Base-by-base conservation (phyloP, 805 yeast genomes). In the Kuraishia borneana region DNA sequence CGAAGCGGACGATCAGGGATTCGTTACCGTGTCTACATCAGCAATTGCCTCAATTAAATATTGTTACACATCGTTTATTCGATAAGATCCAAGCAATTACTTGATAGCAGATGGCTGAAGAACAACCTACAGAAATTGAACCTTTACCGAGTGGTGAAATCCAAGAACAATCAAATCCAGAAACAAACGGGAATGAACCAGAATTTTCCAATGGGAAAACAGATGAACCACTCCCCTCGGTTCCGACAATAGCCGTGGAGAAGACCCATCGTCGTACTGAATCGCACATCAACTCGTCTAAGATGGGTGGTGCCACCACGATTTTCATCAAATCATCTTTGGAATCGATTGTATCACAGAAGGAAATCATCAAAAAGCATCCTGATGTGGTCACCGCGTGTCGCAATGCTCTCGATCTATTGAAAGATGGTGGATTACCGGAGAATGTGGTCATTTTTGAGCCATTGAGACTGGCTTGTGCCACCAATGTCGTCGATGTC, bases 401-500 rank as follows among this genome's bases (percentile, higher is more conserved):
- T 21, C 61, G 63, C 33, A 60, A 54, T 25, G 70, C 70, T 3
- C 48, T 71, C 21, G 67, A 59, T 32, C 51, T 61, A 13, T 50
- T 73, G 32, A 55, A 61, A 23, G 53, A 56, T 14, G 51, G 59
- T 6, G 57, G 52, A 27, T 45, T 67, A 14, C 67, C 69, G 14
- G 61, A 65, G 18, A 66, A 70, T 23, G 60, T 57, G 20, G 55
- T 68, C n/a, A 65, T 89, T 9, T 83, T 87, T 51, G 89, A 83
- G 38, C 83, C 95, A 1, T 63, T 89, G 46, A 70, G 84, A 47
- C 54, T 76, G 8, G 73, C 84, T 3, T 83, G 94, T 52, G 85
- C 84, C 45, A 67, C 78, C 9, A 61, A 74, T 19, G 73, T 70
- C 38, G 63, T 65, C 23, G 84, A 75, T 10, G 67, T 83, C 30